Evolutionary conservation across 805 yeast species (phyloP).

Genomic region (Ogataea pilisensis): DNA sequence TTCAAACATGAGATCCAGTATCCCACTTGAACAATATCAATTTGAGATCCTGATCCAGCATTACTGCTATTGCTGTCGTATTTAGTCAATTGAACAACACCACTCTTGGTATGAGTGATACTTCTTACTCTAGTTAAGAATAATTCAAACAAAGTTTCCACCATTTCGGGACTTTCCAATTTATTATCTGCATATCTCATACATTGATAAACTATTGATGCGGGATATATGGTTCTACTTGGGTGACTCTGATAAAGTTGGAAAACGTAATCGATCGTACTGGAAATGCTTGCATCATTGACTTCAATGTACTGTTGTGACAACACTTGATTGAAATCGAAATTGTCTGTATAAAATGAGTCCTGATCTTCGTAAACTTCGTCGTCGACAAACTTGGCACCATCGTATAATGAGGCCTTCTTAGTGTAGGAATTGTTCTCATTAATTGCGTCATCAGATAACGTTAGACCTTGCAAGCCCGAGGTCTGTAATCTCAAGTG

Average conservation of each 20-base stretch:
- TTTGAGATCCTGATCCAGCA: constrained; percentile 35
- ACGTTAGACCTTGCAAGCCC: constrained; percentile 21
- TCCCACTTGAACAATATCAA: constrained; percentile 68
- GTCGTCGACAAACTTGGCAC: constrained; percentile 29
- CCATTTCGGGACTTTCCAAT: constrained; percentile 50
- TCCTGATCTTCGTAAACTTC: constrained; percentile 31
- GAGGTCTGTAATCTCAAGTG: constrained; percentile 38
- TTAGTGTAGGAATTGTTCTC: no score
- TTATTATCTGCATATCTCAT: constrained; percentile 62
- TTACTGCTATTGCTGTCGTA: constrained; percentile 1
- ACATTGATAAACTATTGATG: constrained; percentile 65
- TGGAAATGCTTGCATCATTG: constrained; percentile 52
- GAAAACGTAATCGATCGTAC: constrained; percentile 45
- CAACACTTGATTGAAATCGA: constrained; percentile 52
- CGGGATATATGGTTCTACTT: constrained; percentile 55
- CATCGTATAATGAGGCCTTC: constrained; percentile 15
- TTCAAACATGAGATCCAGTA: constrained; percentile 87
- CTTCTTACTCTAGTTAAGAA: constrained; percentile 60
- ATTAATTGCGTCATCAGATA: constrained; percentile 6
- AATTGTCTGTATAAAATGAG: constrained; percentile 32
- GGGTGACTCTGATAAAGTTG: constrained; percentile 41
- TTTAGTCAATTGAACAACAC: constrained; percentile 37
- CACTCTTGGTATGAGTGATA: constrained; percentile 56
- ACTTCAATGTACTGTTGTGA: constrained; percentile 61
- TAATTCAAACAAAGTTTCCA: constrained; percentile 55